Conservation (phyloP, 306 rosid species). For the Carpinus viminea region DNA sequence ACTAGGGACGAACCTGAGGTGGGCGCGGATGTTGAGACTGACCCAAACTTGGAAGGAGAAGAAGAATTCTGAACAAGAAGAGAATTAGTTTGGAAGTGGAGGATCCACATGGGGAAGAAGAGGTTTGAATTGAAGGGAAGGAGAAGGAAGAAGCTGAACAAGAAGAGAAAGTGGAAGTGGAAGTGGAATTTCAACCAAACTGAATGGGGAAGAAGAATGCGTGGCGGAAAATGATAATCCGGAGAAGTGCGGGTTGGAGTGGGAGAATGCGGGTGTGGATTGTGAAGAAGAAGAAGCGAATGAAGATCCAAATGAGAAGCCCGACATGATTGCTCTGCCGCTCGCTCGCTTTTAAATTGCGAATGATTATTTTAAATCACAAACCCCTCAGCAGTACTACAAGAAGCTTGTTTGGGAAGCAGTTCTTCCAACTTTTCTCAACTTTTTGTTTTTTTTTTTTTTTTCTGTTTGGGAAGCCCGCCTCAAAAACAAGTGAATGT, state of each 20-base stretch:
- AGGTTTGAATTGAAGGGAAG: constrained; percentile 13
- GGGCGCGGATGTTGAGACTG: not conserved
- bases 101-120: not conserved
- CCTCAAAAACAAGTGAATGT: too few species aligned
- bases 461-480: too few species aligned
- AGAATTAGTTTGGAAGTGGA: constrained; percentile 23
- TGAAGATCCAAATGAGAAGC: constrained; percentile 47
- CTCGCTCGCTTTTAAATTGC: too few species aligned
- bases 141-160: constrained; percentile 13
- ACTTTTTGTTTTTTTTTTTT: too few species aligned
- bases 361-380: too few species aligned
- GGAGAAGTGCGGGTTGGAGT: constrained; percentile 25
- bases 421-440: too few species aligned
- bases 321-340: constrained; percentile 46
- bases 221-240: constrained; percentile 23
- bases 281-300: constrained; percentile 30
- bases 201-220: not conserved
- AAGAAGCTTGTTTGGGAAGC: too few species aligned
- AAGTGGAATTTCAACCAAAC: too few species aligned
- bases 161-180: constrained; percentile 22
- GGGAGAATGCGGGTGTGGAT: constrained; percentile 27
- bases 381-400: too few species aligned
- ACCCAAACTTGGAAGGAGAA: constrained; percentile 9
- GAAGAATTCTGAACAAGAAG: constrained; percentile 10
- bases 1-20: constrained; percentile 8